Conservation (phyloP, 148 eudicot species). For the Fagopyrum homotropicum region DNA sequence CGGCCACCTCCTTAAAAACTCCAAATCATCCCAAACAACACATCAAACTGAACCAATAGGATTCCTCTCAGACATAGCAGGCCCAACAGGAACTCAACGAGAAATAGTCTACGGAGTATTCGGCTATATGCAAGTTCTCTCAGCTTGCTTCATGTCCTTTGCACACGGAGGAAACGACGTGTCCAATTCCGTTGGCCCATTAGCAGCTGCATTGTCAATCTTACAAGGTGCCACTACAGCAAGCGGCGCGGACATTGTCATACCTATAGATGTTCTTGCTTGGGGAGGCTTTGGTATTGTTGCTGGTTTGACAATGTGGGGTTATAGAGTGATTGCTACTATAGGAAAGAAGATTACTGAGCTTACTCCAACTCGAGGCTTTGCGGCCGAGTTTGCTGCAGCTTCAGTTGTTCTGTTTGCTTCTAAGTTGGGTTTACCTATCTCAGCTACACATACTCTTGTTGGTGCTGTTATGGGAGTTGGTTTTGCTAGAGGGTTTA, state of each 20-base stretch:
- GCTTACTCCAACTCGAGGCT: constrained; percentile 84
- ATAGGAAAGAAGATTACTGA: constrained; percentile 95
- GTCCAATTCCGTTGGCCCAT: constrained; percentile 87
- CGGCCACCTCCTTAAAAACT: constrained; percentile 69
- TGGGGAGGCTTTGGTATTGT: constrained; percentile 99
- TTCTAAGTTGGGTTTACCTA: constrained; percentile 83
- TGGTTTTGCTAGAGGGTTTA: constrained; percentile 88
- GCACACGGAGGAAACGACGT: constrained; percentile 98
- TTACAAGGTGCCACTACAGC: constrained; percentile 48
- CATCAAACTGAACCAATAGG: constrained; percentile 22
- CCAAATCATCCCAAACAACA: constrained; percentile 25
- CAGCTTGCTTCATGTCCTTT: constrained; percentile 81
- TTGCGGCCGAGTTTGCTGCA: constrained; percentile 97
- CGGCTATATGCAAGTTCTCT: constrained; percentile 89
- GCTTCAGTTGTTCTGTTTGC: constrained; percentile 90
- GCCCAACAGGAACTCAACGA: constrained; percentile 80
- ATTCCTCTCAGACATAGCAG: constrained; percentile 62
- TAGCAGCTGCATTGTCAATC: constrained; percentile 75
- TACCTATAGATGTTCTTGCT: constrained; percentile 70
- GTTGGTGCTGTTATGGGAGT: constrained; percentile 99
- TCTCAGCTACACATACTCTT: constrained; percentile 88
- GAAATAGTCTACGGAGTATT: constrained; percentile 88
- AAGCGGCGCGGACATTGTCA: constrained; percentile 55
- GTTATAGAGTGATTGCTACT: constrained; percentile 89
- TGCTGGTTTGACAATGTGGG: constrained; percentile 94